These are phyloP conservation scores for Eleusine indica DNA, from an alignment of 176 grass and related monocot species.

Conservation along the genomic window DNA sequence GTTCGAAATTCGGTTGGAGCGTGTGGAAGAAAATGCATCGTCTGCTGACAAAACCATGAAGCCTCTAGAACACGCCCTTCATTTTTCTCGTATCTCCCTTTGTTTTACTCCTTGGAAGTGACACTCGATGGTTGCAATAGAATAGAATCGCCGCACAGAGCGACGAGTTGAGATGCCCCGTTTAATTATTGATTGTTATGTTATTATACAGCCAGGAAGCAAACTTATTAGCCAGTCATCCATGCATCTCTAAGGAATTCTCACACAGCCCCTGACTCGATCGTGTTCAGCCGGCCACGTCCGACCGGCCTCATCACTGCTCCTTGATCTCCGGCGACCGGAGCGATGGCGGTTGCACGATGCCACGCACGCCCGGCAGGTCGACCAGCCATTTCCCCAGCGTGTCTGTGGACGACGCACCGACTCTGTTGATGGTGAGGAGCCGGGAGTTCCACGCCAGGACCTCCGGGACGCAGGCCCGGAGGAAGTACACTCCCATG, in stretches of 20 bases:
- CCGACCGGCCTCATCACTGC: neutral
- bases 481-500: constrained; percentile 48
- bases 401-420: constrained; percentile 30
- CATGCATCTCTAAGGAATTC: neutral
- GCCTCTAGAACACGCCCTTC: too few species aligned
- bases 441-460: constrained; percentile 47
- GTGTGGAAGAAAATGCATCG: too few species aligned
- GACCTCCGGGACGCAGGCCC: constrained; percentile 55
- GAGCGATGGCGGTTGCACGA: constrained; percentile 45
- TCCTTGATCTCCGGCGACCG: constrained; percentile 52
- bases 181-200: neutral
- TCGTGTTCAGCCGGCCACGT: neutral
- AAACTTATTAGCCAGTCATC: neutral
- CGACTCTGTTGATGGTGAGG: constrained; percentile 31
- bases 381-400: constrained; percentile 47
- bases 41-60: too few species aligned
- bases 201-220: neutral
- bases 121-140: too few species aligned
- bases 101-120: too few species aligned
- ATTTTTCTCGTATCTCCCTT: too few species aligned
- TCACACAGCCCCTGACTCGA: neutral
- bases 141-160: too few species aligned
- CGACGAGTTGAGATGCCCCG: neutral
- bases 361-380: constrained; percentile 38
- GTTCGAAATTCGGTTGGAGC: too few species aligned